Evolutionary conservation across 306 rosid species (phyloP).

Genomic region (Cicer cuneatum): DNA sequence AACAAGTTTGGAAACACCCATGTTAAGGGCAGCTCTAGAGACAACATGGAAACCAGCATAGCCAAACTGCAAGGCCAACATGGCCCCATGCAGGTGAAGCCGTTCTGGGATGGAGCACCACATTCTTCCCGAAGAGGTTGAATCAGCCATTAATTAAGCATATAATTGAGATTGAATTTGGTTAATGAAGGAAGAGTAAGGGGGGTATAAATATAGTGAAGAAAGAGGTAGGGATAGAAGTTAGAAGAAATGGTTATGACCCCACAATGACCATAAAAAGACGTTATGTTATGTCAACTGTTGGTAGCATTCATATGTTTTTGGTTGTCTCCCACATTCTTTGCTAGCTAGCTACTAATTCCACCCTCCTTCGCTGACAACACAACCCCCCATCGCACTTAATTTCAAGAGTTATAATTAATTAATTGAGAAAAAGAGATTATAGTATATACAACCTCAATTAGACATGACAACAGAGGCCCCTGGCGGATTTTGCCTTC

Average conservation of each 20-base stretch:
- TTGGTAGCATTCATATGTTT: conserved; percentile 67
- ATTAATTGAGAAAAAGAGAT: not conserved
- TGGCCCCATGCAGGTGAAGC: conserved; percentile 91
- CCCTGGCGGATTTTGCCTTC: too few species aligned
- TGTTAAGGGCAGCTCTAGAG: conserved; percentile 94
- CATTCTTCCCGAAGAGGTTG: conserved; percentile 58
- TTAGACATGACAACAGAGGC: too few species aligned
- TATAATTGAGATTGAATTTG: not conserved
- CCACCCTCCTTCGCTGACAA: conserved; percentile 54
- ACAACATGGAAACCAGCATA: conserved; percentile 97
- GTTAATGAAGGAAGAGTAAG: conserved; percentile 56
- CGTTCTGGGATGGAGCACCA: conserved; percentile 82
- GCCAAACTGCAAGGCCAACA: conserved; percentile 94
- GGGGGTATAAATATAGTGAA: conserved; percentile 57
- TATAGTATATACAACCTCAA: too few species aligned
- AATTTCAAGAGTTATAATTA: not conserved
- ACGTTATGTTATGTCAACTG: conserved; percentile 66
- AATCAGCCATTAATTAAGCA: conserved; percentile 63
- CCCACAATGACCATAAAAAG: conserved; percentile 58
- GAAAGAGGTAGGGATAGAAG: too few species aligned
- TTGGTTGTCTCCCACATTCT: conserved; percentile 84
- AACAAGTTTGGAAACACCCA: conserved; percentile 95
- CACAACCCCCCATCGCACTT: conserved; percentile 55
- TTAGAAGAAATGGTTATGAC: conserved; percentile 41
- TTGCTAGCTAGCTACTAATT: conserved; percentile 33